phyloP scores from a whole-genome alignment of 208 protist genomes.

The Leishmania tropica region DNA sequence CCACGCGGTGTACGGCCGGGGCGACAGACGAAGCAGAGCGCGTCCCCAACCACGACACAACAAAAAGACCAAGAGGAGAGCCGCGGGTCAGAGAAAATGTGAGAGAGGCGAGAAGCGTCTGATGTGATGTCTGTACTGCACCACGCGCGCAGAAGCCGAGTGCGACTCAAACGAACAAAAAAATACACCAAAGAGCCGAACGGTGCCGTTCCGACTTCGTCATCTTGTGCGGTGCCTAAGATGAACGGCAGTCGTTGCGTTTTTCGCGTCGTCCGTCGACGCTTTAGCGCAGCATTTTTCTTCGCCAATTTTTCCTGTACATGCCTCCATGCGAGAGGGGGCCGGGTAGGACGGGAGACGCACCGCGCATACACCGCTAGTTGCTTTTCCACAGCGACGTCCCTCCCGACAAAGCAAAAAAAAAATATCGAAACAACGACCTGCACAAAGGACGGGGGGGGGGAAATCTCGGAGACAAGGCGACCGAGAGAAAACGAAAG shows the following conservation, averaged over 20 bases:
- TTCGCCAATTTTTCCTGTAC: neutral
- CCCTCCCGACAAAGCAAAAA: too few relatives aligned
- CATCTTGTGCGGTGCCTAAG: neutral
- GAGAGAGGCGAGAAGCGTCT: neutral
- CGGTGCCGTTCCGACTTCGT: neutral
- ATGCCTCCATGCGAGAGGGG: neutral
- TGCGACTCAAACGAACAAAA: neutral
- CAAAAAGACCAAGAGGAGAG: neutral
- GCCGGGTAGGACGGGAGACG: neutral
- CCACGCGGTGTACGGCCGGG: neutral
- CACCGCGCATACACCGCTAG: neutral
- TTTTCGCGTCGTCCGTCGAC: neutral
- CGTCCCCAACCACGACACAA: neutral
- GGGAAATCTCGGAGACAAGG: neutral
- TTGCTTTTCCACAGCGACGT: neutral
- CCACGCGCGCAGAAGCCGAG: neutral
- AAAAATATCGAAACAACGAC: neutral
- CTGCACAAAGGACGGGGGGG: neutral
- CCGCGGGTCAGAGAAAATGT: neutral
- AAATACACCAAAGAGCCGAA: neutral
- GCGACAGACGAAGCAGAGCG: neutral
- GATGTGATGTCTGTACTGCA: neutral
- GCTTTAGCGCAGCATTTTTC: too few relatives aligned
- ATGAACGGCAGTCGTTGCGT: neutral
- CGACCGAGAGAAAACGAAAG: neutral